phyloP scores from a whole-genome alignment of 192 early-diverging fungal species.

The Cetraspora pellucida region DNA sequence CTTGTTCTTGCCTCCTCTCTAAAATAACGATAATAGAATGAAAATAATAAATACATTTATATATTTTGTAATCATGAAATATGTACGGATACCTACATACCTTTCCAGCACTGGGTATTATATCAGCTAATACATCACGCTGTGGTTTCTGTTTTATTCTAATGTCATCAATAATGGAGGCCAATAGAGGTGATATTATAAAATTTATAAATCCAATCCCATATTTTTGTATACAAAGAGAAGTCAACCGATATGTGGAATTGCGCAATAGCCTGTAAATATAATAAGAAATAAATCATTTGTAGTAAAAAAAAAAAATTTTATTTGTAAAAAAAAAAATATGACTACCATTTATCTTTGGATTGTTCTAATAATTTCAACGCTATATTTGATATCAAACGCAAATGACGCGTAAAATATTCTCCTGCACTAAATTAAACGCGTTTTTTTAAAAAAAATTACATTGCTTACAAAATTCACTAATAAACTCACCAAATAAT shows the following conservation, averaged over 20 bases:
- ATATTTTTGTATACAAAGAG: constrained; percentile 33
- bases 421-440: constrained; percentile 36
- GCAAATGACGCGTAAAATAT: constrained; percentile 37
- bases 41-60: neutral
- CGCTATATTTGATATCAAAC: constrained; percentile 40
- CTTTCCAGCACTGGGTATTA: neutral
- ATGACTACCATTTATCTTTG: constrained; percentile 39
- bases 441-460: neutral
- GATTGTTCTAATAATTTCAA: constrained; percentile 42
- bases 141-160: neutral
- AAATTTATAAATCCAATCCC: constrained; percentile 10
- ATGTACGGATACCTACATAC: neutral
- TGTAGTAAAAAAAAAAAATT: neutral
- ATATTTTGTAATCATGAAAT: neutral
- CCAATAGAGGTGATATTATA: constrained; percentile 9
- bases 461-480: neutral
- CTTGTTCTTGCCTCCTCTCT: constrained; percentile 22
- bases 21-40: neutral
- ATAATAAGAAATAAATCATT: neutral
- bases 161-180: constrained; percentile 21
- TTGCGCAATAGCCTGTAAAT: constrained; percentile 13
- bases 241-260: constrained; percentile 13
- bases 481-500: constrained; percentile 7
- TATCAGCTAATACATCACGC: neutral
- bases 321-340: neutral